Evolutionary conservation across 192 early-diverging fungal genomes (phyloP).

Genomic region (Coemansia sp.): DNA sequence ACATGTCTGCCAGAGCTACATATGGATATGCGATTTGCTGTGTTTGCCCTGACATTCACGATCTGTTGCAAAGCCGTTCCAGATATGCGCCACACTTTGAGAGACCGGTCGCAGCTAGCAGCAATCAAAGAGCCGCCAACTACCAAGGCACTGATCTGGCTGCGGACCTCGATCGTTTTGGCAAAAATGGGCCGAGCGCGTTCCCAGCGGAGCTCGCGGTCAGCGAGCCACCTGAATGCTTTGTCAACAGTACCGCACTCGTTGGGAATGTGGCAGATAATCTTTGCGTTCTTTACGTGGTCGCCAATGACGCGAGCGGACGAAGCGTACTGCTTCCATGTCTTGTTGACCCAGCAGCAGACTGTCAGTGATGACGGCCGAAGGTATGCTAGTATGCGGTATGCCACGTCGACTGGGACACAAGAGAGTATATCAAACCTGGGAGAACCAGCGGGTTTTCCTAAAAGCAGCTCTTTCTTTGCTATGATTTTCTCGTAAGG

Average conservation of each 20-base stretch:
- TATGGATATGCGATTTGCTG: conserved; percentile 18
- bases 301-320: conserved; percentile 7
- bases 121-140: conserved; percentile 15
- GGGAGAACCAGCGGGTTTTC: not conserved
- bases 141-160: conserved; percentile 9
- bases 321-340: conserved; percentile 18
- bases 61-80: not conserved
- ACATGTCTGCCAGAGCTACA: conserved; percentile 14
- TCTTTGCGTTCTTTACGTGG: conserved; percentile 1
- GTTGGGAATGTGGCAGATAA: not conserved
- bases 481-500: conserved; percentile 17
- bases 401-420: conserved; percentile 11
- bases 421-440: conserved; percentile 18
- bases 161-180: conserved; percentile 9
- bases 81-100: conserved; percentile 6
- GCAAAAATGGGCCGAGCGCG: conserved; percentile 7
- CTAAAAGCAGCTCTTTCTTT: conserved; percentile 6
- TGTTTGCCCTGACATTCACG: conserved; percentile 8
- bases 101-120: conserved; percentile 7
- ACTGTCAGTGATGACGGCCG: not conserved
- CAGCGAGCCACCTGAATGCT: conserved; percentile 15
- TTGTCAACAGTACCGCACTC: not conserved
- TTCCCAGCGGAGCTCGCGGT: conserved; percentile 18
- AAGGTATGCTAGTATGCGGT: conserved; percentile 12
- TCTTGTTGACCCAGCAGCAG: conserved; percentile 10